Evolutionary conservation across 257 asterid genomes (phyloP).

Genomic region (Agastache rugosa): DNA sequence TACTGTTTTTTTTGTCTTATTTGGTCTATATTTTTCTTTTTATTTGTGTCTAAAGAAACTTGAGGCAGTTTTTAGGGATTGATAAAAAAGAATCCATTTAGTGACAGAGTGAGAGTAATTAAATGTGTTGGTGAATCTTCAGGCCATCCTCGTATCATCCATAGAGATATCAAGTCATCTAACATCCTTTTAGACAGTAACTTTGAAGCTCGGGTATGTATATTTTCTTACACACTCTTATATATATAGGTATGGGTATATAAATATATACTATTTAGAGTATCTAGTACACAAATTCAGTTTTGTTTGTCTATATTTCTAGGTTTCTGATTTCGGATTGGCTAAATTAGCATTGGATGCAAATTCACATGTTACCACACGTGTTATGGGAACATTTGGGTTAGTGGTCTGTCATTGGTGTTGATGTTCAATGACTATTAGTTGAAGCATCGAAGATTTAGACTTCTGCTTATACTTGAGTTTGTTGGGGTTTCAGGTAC

Average conservation of each 20-base stretch:
- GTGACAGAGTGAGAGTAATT: not conserved
- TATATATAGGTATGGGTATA: not conserved
- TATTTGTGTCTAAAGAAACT: slow-evolving; percentile 1
- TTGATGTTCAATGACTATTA: slow-evolving; percentile 20
- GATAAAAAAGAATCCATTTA: not conserved
- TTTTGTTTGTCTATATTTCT: not conserved
- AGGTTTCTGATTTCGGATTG: slow-evolving; percentile 91
- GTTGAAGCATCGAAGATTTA: slow-evolving; percentile 21
- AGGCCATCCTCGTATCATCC: slow-evolving; percentile 90
- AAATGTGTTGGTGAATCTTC: slow-evolving; percentile 26
- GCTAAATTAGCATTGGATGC: slow-evolving; percentile 74
- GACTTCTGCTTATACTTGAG: slow-evolving; percentile 1
- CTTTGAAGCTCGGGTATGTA: slow-evolving; percentile 81
- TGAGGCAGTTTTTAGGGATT: slow-evolving; percentile 22
- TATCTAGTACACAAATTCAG: not conserved
- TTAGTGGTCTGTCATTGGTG: slow-evolving; percentile 37
- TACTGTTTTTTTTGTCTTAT: not conserved
- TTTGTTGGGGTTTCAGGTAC: slow-evolving; percentile 57
- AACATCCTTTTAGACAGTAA: slow-evolving; percentile 75
- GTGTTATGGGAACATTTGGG: slow-evolving; percentile 90
- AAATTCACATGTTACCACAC: slow-evolving; percentile 72
- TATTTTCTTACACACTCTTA: not conserved
- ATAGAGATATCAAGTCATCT: slow-evolving; percentile 86
- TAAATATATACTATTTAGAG: not conserved
- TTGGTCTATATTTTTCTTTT: slow-evolving; percentile 17